phyloP scores from a whole-genome alignment of 2,329 filamentous ascomycete genomes.

The Verticillium albo-atrum region DNA sequence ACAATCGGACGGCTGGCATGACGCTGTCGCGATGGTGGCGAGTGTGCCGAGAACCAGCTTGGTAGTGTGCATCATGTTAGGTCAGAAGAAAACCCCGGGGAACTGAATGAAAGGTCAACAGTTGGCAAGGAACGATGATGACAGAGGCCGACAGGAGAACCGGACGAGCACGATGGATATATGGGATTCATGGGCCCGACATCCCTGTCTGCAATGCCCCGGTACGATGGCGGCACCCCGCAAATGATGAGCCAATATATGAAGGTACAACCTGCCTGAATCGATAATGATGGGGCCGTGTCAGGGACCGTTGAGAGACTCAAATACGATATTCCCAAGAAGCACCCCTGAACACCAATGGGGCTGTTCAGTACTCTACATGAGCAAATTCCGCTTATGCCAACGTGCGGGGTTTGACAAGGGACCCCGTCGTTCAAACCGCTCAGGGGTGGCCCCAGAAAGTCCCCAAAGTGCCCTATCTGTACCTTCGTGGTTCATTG shows the following conservation, averaged over 20 bases:
- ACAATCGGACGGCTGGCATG: conserved; percentile 1
- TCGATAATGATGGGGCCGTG: background rate
- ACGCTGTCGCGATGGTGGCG: background rate
- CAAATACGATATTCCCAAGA: background rate
- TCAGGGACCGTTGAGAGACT: background rate
- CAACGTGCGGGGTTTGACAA: background rate
- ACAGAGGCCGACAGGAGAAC: background rate
- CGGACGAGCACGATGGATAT: background rate
- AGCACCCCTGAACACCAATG: background rate
- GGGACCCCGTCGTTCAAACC: background rate
- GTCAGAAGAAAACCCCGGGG: background rate
- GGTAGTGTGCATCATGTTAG: background rate
- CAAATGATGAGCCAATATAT: background rate
- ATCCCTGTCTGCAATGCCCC: background rate
- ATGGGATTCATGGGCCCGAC: background rate
- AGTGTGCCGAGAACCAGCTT: conserved; percentile 2
- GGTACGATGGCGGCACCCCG: background rate
- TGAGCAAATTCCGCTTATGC: background rate
- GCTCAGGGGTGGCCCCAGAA: background rate
- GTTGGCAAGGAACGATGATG: background rate
- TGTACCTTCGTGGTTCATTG: background rate
- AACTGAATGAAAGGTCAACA: background rate
- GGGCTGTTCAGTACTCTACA: background rate
- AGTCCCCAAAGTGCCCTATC: background rate
- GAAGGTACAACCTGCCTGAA: no score